Evolutionary conservation across 2,329 filamentous ascomycete genomes (phyloP).

Genomic region (Nothomitra cinnamomea): DNA sequence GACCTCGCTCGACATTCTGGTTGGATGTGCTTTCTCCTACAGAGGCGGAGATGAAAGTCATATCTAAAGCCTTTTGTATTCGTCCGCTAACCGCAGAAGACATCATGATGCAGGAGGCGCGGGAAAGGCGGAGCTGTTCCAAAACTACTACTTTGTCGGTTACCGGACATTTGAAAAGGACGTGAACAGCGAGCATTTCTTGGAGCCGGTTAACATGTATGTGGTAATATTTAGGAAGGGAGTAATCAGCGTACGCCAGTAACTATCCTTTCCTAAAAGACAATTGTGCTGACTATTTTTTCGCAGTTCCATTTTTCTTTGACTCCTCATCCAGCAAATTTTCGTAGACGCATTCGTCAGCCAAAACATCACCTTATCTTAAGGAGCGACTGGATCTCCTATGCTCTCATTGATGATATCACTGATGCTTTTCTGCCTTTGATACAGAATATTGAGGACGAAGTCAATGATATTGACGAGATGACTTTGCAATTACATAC

Average conservation of each 20-base stretch:
- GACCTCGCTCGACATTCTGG: slow-evolving; percentile 90
- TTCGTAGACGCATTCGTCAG: slow-evolving; percentile 82
- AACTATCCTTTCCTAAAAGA: background rate
- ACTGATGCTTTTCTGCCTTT: slow-evolving; percentile 90
- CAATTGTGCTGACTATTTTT: background rate
- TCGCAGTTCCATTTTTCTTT: slow-evolving; percentile 71
- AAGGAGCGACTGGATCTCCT: slow-evolving; percentile 94
- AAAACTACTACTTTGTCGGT: slow-evolving; percentile 97
- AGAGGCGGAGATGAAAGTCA: slow-evolving; percentile 85
- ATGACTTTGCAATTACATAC: slow-evolving; percentile 71
- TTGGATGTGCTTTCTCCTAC: slow-evolving; percentile 82
- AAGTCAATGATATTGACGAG: slow-evolving; percentile 95
- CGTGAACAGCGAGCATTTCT: slow-evolving; percentile 68
- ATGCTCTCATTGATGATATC: slow-evolving; percentile 95
- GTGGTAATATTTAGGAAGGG: slow-evolving; percentile 93
- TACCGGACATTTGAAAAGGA: slow-evolving; percentile 97
- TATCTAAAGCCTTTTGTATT: slow-evolving; percentile 86
- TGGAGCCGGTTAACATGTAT: slow-evolving; percentile 95
- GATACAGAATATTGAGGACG: slow-evolving; percentile 84
- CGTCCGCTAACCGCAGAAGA: slow-evolving; percentile 92
- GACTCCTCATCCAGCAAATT: slow-evolving; percentile 90
- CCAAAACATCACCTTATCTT: slow-evolving; percentile 85
- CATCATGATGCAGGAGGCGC: slow-evolving; percentile 91
- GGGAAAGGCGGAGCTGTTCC: slow-evolving; percentile 97
- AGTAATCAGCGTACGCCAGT: slow-evolving; percentile 47